Percentiles rank a stretch among this genome's conserved stretches.
These are phyloP conservation scores for Dalechampia spathulata DNA, from an alignment of 441 rosid genomes.

Conservation along the genomic window DNA sequence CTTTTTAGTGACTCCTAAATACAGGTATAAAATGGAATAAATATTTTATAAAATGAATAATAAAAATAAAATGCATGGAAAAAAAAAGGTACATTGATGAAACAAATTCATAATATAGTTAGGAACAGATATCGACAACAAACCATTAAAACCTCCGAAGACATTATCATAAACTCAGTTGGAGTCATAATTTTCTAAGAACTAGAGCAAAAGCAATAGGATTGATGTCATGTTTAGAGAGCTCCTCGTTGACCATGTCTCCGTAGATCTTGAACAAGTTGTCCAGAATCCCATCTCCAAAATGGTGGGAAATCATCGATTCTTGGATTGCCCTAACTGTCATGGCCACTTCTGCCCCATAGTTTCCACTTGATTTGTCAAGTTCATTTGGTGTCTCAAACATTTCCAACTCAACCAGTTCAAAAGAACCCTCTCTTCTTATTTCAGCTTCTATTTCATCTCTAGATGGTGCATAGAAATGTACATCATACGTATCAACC, in stretches of 20 bases:
- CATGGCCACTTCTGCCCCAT: constrained; percentile 52
- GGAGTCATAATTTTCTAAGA: constrained; percentile 41
- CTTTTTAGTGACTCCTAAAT: no score
- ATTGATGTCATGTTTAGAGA: constrained; percentile 46
- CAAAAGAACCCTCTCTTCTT: constrained; percentile 51
- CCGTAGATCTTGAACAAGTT: constrained; percentile 48
- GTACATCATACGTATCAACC: constrained; percentile 60
- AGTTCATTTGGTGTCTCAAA: constrained; percentile 32
- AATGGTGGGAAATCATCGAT: constrained; percentile 55
- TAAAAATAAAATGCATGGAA: no score
- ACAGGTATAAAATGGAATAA: no score
- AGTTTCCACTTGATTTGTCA: constrained; percentile 25
- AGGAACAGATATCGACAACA: no score
- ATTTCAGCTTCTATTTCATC: constrained; percentile 56
- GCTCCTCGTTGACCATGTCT: constrained; percentile 46
- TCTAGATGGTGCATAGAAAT: constrained; percentile 65
- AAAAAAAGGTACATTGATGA: no score
- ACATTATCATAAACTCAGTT: no score
- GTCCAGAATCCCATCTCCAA: constrained; percentile 59
- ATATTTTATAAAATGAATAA: no score
- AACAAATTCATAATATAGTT: no score
- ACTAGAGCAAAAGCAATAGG: constrained; percentile 54
- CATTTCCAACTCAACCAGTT: constrained; percentile 38
- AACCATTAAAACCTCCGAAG: no score
- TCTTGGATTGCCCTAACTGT: constrained; percentile 83